Evolutionary conservation across 495 filamentous ascomycete species (phyloP).

Genomic region (Alectoria sarmentosa): DNA sequence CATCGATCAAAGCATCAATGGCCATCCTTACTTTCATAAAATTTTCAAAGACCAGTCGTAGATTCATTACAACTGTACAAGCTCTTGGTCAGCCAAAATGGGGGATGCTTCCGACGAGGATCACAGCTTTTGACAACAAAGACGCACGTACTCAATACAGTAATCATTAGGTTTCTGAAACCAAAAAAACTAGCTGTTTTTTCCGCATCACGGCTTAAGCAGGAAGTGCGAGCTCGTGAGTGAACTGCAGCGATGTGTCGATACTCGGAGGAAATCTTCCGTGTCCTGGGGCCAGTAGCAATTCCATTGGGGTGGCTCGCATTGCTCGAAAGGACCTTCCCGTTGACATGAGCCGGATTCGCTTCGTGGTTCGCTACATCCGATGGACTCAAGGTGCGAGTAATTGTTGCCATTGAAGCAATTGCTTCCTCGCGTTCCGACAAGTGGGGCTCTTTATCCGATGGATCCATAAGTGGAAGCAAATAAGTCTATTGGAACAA

Average conservation of each 20-base stretch:
- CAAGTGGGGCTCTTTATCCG: background rate
- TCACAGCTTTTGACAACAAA: background rate
- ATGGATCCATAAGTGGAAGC: background rate
- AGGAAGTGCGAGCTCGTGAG: slow-evolving; percentile 60
- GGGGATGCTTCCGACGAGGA: background rate
- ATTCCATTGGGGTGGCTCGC: background rate
- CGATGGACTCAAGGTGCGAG: background rate
- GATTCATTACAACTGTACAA: slow-evolving; percentile 72
- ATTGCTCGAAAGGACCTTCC: background rate
- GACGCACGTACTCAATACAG: slow-evolving; percentile 65
- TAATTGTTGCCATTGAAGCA: background rate
- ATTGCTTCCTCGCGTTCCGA: background rate
- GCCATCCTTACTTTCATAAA: slow-evolving; percentile 69
- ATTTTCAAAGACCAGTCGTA: slow-evolving; percentile 92
- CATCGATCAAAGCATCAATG: background rate
- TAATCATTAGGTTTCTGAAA: slow-evolving; percentile 93
- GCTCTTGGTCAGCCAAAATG: background rate
- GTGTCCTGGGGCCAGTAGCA: background rate
- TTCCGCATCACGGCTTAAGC: slow-evolving; percentile 74
- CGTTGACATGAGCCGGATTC: background rate
- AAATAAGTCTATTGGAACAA: too few species aligned
- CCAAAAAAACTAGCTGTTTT: slow-evolving; percentile 77
- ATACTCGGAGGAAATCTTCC: slow-evolving; percentile 48
- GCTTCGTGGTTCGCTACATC: background rate
- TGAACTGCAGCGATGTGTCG: slow-evolving; percentile 85